Base-by-base conservation (phyloP, 1,284 basidiomycete species). In the Laetiporus sulphureus region DNA sequence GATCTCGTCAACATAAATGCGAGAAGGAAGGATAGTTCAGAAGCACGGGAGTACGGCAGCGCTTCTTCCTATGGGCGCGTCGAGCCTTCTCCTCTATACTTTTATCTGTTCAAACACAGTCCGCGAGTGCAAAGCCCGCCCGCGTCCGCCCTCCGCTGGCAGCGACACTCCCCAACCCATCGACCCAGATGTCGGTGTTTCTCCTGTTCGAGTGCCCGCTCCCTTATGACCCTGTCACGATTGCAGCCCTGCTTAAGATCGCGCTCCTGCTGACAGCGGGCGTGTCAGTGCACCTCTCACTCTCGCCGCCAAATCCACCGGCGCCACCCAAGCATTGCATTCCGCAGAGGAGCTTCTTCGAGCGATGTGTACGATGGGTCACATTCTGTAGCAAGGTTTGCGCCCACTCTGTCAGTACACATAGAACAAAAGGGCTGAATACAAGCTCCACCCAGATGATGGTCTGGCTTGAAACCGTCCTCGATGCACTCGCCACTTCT, bases 361-460 rank as follows among this genome's bases (percentile, higher is more conserved):
- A 61, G 45, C 50, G 54, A 33, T 49, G 50, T 27, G 53, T 61
- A 12, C 57, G 52, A 27, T 53, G 56, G 50, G 52, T 61, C 38
- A 60, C 59, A 11, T 57, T 57, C 46, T 54, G 52, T 46, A 59
- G 54, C 50, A 61, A 61, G 51, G 59, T 60, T 15, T 24, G 36
- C 21, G 20, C 22, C 22, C 23, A 4, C n/a, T 34, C 32, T 24
- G 25, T 21, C 23, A 19, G 24, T 25, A 15, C 34, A 22, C 23
- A n/a, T 19, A 20, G 41, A 5, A 8, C 13, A n/a, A 29, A 40
- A 31, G 18, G 24, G 16, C 19, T 18, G 2, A 5, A 13, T 24
- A 5, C 6, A 15, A n/a, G n/a, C n/a, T n/a, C n/a, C n/a, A n/a
- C 10, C 8, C 44, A 59, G 56, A 53, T 52, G 41, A 51, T 58